These are phyloP conservation scores for Pyricularia grisea DNA, from an alignment of 2,329 filamentous ascomycete genomes.

Conservation along the genomic window DNA sequence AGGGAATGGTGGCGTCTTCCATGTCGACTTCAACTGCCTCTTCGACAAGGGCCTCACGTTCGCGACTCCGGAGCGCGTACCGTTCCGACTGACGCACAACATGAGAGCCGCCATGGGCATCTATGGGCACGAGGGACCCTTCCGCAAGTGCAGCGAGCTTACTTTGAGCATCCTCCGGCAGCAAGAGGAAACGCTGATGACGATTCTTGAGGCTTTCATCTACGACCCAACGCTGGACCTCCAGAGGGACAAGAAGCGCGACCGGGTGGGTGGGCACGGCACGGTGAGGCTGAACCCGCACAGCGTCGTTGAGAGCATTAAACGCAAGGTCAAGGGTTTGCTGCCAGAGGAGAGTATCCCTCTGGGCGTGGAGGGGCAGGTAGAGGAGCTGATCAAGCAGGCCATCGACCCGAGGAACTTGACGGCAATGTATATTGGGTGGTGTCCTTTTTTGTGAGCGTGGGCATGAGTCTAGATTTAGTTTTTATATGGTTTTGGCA, in stretches of 20 bases:
- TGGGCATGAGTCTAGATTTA: slow-evolving; percentile 14
- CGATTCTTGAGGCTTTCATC: slow-evolving; percentile 91
- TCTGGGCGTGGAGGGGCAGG: slow-evolving; percentile 89
- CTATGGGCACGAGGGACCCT: slow-evolving; percentile 88
- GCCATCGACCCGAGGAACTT: slow-evolving; percentile 74
- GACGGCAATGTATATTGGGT: slow-evolving; percentile 94
- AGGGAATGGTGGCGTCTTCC: slow-evolving; percentile 85
- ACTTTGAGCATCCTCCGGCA: slow-evolving; percentile 76
- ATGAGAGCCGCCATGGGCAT: slow-evolving; percentile 97
- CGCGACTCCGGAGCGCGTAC: slow-evolving; percentile 86
- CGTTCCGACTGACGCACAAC: slow-evolving; percentile 95
- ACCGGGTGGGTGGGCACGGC: slow-evolving; percentile 17
- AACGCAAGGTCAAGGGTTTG: slow-evolving; percentile 75
- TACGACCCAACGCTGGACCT: slow-evolving; percentile 95
- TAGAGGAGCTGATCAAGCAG: slow-evolving; percentile 87
- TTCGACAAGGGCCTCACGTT: slow-evolving; percentile 98
- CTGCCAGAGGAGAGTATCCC: slow-evolving; percentile 84
- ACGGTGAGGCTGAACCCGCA: slow-evolving; percentile 42
- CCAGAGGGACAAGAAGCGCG: slow-evolving; percentile 58
- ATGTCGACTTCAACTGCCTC: slow-evolving; percentile 98
- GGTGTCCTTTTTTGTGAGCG: slow-evolving; percentile 52
- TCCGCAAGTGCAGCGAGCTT: slow-evolving; percentile 82
- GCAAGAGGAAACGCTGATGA: slow-evolving; percentile 95
- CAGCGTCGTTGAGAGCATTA: slow-evolving; percentile 83
- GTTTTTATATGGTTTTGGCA: neutral